phyloP scores from a whole-genome alignment of 768 basidiomycete species.

The Pholiota microspora region DNA sequence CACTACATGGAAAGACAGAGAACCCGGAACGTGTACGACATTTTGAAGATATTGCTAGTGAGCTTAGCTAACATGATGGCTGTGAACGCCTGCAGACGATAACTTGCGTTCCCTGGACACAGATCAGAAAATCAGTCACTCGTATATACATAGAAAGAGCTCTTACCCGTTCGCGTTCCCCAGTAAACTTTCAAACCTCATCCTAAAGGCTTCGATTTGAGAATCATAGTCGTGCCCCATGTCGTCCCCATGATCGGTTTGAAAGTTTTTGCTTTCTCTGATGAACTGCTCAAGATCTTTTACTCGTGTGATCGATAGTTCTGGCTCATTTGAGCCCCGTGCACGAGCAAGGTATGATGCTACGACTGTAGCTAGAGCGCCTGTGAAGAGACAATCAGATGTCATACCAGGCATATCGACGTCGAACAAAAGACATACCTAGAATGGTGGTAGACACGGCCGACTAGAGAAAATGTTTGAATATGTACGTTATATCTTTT shows the following conservation, averaged over 20 bases:
- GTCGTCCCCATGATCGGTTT: slow-evolving; percentile 53
- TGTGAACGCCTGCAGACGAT: slow-evolving; percentile 6
- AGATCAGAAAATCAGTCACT: background rate
- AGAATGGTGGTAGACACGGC: slow-evolving; percentile 36
- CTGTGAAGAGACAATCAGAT: slow-evolving; percentile 32
- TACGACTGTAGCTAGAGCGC: slow-evolving; percentile 64
- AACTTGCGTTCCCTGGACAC: slow-evolving; percentile 14
- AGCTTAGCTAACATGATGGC: background rate
- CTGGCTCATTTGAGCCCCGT: slow-evolving; percentile 70
- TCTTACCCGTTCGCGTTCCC: slow-evolving; percentile 28
- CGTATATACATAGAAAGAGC: background rate
- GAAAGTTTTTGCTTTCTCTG: slow-evolving; percentile 56
- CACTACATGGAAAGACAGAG: no score
- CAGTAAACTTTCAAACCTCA: slow-evolving; percentile 27
- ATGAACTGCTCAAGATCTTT: slow-evolving; percentile 68
- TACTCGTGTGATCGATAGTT: slow-evolving; percentile 49
- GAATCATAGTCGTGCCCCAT: slow-evolving; percentile 34
- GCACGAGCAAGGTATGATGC: slow-evolving; percentile 72
- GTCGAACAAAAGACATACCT: slow-evolving; percentile 24
- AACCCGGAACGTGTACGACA: no score
- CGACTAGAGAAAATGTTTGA: slow-evolving; percentile 22
- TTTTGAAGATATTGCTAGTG: background rate
- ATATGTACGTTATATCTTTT: background rate
- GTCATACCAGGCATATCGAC: background rate
- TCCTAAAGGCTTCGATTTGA: slow-evolving; percentile 23